Conservation (phyloP, 768 basidiomycete species). For the Naganishia randhawae region DNA sequence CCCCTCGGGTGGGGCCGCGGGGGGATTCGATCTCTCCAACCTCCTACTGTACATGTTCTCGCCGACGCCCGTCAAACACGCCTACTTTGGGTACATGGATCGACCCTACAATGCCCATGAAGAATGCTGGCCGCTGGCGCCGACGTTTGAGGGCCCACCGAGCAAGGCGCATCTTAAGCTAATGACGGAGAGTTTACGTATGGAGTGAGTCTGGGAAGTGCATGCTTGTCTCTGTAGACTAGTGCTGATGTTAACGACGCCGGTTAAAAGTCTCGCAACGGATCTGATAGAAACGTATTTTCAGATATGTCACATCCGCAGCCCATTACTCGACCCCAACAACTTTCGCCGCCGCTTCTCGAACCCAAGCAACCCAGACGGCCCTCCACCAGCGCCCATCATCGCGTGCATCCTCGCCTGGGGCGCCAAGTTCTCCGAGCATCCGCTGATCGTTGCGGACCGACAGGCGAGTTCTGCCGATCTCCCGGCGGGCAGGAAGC, state of each 20-base stretch:
- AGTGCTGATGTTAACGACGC: conserved; percentile 29
- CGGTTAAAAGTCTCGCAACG: conserved; percentile 71
- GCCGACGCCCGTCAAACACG: conserved; percentile 36
- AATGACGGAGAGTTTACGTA: conserved; percentile 67
- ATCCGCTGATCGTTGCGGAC: conserved; percentile 75
- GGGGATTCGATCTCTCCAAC: conserved; percentile 5
- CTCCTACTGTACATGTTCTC: conserved; percentile 48
- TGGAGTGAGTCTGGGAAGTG: conserved; percentile 65
- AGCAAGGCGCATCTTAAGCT: conserved; percentile 67
- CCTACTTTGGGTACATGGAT: conserved; percentile 43
- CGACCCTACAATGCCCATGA: conserved; percentile 30
- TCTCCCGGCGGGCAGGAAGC: conserved; percentile 55
- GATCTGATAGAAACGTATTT: conserved; percentile 94
- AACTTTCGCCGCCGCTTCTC: conserved; percentile 70
- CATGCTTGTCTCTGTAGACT: conserved; percentile 31
- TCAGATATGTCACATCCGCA: conserved; percentile 72
- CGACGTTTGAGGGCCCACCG: conserved; percentile 39
- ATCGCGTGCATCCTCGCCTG: conserved; percentile 84
- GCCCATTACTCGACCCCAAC: conserved; percentile 78
- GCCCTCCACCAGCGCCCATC: conserved; percentile 53
- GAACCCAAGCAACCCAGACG: conserved; percentile 38
- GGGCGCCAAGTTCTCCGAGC: conserved; percentile 91
- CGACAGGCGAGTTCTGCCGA: conserved; percentile 55
- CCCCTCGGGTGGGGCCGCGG: neutral
- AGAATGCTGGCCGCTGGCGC: conserved; percentile 32